Percentiles rank a stretch among this genome's conserved stretches.
Evolutionary conservation across 257 asterid species (phyloP).

Genomic region (Forsythia suspensa): DNA sequence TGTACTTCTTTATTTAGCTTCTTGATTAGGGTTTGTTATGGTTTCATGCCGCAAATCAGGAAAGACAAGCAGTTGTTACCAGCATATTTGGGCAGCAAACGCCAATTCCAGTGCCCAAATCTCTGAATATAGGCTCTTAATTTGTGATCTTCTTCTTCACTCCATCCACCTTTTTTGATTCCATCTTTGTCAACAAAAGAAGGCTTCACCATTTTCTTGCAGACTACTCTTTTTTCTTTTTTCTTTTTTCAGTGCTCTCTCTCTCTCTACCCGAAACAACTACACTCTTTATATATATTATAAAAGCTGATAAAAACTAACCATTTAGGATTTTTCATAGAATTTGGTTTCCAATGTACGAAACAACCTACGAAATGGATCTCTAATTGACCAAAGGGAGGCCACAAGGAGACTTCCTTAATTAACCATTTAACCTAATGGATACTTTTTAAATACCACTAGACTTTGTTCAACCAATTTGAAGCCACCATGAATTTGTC

Average conservation of each 20-base stretch:
- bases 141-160: constrained; percentile 43
- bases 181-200: constrained; percentile 36
- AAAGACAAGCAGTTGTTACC: constrained; percentile 2
- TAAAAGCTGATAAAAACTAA: too few relatives aligned
- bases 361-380: too few relatives aligned
- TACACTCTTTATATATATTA: too few relatives aligned
- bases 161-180: constrained; percentile 46
- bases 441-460: too few relatives aligned
- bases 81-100: constrained; percentile 35
- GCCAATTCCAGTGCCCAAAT: constrained; percentile 41
- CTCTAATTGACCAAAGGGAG: too few relatives aligned
- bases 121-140: constrained; percentile 28
- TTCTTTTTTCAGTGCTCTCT: too few relatives aligned
- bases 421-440: too few relatives aligned
- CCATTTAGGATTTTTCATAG: too few relatives aligned
- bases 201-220: constrained; percentile 36
- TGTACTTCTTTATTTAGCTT: background rate
- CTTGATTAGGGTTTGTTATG: background rate
- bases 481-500: too few relatives aligned
- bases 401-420: too few relatives aligned
- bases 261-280: background rate
- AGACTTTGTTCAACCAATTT: too few relatives aligned
- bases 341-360: too few relatives aligned
- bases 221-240: background rate
- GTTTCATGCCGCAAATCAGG: background rate